Conservation (phyloP, 176 grass and related monocot species). For the Elymus sibiricus region DNA sequence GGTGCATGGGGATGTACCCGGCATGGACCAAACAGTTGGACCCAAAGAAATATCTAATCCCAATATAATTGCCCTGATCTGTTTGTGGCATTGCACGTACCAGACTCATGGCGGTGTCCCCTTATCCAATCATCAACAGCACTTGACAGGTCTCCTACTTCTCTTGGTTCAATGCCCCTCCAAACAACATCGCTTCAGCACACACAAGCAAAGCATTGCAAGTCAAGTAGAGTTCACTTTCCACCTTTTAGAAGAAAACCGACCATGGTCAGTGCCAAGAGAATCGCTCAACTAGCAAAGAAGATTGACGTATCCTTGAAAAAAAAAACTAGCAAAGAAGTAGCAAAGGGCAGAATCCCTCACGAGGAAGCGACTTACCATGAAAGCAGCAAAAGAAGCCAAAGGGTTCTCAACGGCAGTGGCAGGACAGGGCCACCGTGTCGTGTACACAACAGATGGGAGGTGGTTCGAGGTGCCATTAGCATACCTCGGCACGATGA, state of each 20-base stretch:
- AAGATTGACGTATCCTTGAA: too few species aligned
- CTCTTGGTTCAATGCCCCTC: not conserved
- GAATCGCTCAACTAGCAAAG: conserved; percentile 12
- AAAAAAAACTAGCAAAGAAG: too few species aligned
- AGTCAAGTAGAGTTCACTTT: too few species aligned
- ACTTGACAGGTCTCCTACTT: not conserved
- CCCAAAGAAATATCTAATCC: not conserved
- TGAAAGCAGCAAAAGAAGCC: not conserved
- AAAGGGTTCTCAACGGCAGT: not conserved
- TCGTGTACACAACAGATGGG: conserved; percentile 4
- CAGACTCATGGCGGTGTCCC: not conserved
- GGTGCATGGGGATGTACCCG: not conserved
- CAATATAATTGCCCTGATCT: not conserved
- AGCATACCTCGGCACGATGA: conserved; percentile 21
- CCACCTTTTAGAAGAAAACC: not conserved
- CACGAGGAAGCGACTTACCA: not conserved
- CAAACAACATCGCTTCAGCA: not conserved
- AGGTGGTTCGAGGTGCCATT: not conserved
- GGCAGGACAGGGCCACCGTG: conserved; percentile 38
- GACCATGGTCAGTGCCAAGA: conserved; percentile 10
- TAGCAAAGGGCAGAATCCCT: conserved; percentile 14
- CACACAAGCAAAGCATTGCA: conserved; percentile 5
- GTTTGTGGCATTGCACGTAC: not conserved
- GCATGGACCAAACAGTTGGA: not conserved
- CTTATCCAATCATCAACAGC: not conserved